Base-by-base conservation (phyloP, 2,329 filamentous ascomycete species). In the Penicillium sp. region DNA sequence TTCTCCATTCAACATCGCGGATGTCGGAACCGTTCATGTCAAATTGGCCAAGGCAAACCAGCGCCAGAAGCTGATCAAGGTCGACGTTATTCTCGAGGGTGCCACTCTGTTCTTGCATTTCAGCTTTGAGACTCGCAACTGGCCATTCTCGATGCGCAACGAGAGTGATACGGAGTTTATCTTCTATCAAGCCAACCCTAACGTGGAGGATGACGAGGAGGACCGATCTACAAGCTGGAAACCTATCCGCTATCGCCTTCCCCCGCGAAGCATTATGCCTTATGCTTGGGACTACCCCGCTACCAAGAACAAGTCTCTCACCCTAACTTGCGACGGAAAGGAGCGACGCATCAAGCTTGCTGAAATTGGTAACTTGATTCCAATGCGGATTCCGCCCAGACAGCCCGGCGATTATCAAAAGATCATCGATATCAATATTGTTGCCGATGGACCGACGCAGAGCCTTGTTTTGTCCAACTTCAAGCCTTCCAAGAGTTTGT, bases 231-330 rank as follows among this genome's bases (percentile, higher is more conserved):
- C 90, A 46, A 90, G 91, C 3, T 99, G 94, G 90, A 88, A 90
- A 58, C 92, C 91, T 2, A 90, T 99, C 55, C 83, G 91, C 46
- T 99, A 99, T 74, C 88, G 93, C 26, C 79, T 99, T 24, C 95
- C 95, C 2, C 87, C 93, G 10, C 83, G 94, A 54, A 97, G 93
- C 72, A 97, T 99, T 72, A 99, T 99, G 94, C 94, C 95, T 0
- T 99, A 99, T 66, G 93, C 94, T 1, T 99, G 94, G 94, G 95
- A 99, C 68, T 99, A 96, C 74, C 95, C 94, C 1, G 93, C 94
- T 1, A 92, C 91, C n/a, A 97, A 96, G 75, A 88, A 90, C 75
- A 96, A 94, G 65, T 94, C 97, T 69, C 84, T 99, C 32, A 85
- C 97, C 43, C 85, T 99, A 67, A 86, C 80, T 46, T 88, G 87